phyloP scores from a whole-genome alignment of 2,329 filamentous ascomycete genomes.

The Zalaria sp. region DNA sequence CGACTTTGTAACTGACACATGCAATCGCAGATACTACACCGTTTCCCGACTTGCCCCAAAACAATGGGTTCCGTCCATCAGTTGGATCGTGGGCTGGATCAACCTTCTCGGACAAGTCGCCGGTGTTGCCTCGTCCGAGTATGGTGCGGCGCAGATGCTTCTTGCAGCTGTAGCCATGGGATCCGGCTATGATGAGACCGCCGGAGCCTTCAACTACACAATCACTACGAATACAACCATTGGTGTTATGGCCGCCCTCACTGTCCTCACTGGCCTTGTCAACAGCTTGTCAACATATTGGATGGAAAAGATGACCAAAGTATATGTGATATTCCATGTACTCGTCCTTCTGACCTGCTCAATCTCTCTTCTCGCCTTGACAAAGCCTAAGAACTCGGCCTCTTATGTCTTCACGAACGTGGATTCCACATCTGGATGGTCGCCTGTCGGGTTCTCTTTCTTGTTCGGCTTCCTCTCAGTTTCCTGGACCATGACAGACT shows the following conservation, averaged over 20 bases:
- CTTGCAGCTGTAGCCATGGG: constrained; percentile 41
- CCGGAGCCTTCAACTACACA: constrained; percentile 3
- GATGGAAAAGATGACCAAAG: constrained; percentile 45
- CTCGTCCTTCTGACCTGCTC: constrained; percentile 35
- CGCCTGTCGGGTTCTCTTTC: constrained; percentile 39
- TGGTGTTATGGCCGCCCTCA: constrained; percentile 41
- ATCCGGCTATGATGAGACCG: neutral
- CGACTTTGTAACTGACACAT: no score
- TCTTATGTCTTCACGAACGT: constrained; percentile 42
- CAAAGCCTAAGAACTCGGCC: constrained; percentile 36
- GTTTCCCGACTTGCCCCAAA: constrained; percentile 38
- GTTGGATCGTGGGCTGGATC: constrained; percentile 31
- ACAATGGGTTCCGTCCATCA: constrained; percentile 33
- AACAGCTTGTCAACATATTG: constrained; percentile 43
- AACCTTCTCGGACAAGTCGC: constrained; percentile 35
- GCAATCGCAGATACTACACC: constrained; percentile 14
- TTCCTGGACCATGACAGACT: constrained; percentile 47
- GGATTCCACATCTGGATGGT: constrained; percentile 38
- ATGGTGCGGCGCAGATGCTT: constrained; percentile 42
- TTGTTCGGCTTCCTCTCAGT: constrained; percentile 46
- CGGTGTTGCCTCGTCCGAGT: constrained; percentile 43
- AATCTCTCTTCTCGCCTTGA: constrained; percentile 36
- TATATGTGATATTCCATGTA: constrained; percentile 44
- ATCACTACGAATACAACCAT: constrained; percentile 31
- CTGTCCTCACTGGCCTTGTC: constrained; percentile 37